Conservation (phyloP, 225 moss, liverwort and hornwort species). For the Pseudoscleropodium purum region DNA sequence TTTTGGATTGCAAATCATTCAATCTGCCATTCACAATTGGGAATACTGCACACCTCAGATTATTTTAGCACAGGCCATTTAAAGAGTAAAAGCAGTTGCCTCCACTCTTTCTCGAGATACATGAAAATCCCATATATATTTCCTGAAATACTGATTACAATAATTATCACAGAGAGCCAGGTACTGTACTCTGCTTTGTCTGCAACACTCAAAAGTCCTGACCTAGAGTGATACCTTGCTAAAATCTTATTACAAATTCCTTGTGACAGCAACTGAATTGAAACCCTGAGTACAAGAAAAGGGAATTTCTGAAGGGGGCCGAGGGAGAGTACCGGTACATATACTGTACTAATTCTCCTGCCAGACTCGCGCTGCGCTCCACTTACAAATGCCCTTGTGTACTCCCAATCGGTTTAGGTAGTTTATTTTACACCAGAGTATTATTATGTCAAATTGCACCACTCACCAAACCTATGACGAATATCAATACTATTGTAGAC, state of each 20-base stretch:
- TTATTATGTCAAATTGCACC: background rate
- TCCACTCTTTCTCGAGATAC: background rate
- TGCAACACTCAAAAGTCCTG: background rate
- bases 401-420: background rate
- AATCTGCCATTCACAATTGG: background rate
- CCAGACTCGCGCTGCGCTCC: conserved; percentile 1
- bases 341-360: background rate
- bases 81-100: background rate
- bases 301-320: background rate
- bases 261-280: background rate
- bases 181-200: background rate
- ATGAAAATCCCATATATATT: background rate
- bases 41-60: background rate
- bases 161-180: background rate
- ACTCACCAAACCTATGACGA: background rate
- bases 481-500: background rate
- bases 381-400: background rate
- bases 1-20: background rate
- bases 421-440: background rate
- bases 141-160: background rate
- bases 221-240: background rate
- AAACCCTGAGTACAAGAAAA: background rate
- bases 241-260: background rate
- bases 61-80: background rate
- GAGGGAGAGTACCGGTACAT: background rate